Base-by-base conservation (phyloP, 2,329 filamentous ascomycete genomes). In the Trichoderma brevicompactum region DNA sequence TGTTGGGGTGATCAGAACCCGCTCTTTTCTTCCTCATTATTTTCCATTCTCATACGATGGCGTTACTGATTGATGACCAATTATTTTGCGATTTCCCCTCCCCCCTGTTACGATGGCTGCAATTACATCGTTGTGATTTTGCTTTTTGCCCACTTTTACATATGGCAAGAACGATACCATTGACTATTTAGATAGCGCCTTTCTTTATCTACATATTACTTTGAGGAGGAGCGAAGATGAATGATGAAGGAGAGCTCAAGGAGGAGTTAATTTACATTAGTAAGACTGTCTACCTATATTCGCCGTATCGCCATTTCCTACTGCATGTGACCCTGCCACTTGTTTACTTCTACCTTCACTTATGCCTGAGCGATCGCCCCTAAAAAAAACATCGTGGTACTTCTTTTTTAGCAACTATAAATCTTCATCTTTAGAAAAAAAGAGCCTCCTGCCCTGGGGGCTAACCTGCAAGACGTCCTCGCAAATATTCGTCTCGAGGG, bases 401-500 rank as follows among this genome's bases (percentile, higher is more conserved):
- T 23, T 17, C 8, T 17, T n/a, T 38, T 36, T 36, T 15, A 44
- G n/a, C 12, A 5, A 38, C 2, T 49, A 40, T 32, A 41, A 1
- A 38, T 23, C 38, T 17, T 38, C 28, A 28, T 41, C 34, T 36
- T 17, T 15, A 34, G 6, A 23, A 12, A 43, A 17, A 6, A 52
- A 10, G 19, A 13, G 54, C 65, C 61, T 66, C 38, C 65, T 55
- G 32, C 44, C 32, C 41, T n/a, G 64, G 68, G 46, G 66, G 68
- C 23, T 52, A 64, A 43, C 40, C 64, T 48, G 56, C 69, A 72
- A 65, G 23, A 74, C 74, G 70, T 72, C 71, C 53, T 75, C 66
- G 8, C 70, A 74, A 70, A 73, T 73, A 40, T 65, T 73, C 19
- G 67, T 74, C 59, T 75, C 69, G 50, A 67, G 71, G 63, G 71